Percentiles rank a stretch among this genome's conserved stretches.
phyloP scores from a whole-genome alignment of 2,329 filamentous ascomycete genomes.

The Claviceps citrina region DNA sequence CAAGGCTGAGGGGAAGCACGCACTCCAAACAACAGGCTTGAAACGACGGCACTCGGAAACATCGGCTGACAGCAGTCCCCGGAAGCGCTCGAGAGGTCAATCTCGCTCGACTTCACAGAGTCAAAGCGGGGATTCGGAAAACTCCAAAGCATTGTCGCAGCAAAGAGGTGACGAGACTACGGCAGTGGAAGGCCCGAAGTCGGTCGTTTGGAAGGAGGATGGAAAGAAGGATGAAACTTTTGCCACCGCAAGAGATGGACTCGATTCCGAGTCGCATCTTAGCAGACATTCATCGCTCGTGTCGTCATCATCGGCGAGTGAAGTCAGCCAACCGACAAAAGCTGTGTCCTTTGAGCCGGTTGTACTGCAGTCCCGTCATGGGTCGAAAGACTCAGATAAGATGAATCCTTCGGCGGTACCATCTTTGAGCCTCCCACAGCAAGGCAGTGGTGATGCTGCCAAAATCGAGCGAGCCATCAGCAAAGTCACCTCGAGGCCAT shows the following conservation, averaged over 20 bases:
- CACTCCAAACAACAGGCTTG: background rate
- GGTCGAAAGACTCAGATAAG: background rate
- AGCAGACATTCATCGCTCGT: background rate
- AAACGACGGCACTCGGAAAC: conserved; percentile 1
- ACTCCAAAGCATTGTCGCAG: background rate
- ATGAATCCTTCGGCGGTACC: background rate
- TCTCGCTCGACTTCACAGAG: conserved; percentile 1
- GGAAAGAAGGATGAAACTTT: background rate
- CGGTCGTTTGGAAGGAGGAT: background rate
- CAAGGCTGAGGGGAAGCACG: conserved; percentile 2
- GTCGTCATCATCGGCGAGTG: conserved; percentile 30
- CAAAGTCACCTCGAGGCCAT: background rate
- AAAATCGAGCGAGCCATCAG: conserved; percentile 3
- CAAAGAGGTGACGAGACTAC: background rate
- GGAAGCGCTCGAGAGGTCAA: background rate
- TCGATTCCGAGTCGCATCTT: background rate
- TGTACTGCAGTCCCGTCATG: background rate
- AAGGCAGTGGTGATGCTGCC: conserved; percentile 2
- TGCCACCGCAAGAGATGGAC: background rate
- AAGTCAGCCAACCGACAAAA: conserved; percentile 12
- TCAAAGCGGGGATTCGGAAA: background rate
- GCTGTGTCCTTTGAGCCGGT: background rate
- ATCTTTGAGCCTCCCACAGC: background rate
- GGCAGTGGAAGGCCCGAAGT: background rate
- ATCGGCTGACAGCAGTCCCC: background rate